Base-by-base conservation (phyloP, 495 filamentous ascomycete genomes). In the Rusavskia elegans region DNA sequence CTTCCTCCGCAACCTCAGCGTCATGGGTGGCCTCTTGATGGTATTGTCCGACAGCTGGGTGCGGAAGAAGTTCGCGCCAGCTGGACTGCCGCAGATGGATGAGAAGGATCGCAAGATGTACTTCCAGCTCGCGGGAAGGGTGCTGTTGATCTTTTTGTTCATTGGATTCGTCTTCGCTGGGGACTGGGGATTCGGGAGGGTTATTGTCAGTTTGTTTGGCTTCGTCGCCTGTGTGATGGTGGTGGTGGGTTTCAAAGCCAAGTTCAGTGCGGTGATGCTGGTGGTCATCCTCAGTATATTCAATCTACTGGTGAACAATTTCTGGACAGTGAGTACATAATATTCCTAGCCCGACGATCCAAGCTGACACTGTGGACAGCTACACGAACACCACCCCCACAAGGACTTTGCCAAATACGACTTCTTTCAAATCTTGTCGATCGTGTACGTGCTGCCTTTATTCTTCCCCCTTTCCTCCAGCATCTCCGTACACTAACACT, bases 41-140 rank as follows among this genome's bases (percentile, higher is more conserved):
- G 93, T 98, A 4, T 74, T 98, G 14, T 96, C 89, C 17, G 92
- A 98, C 71, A 90, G 84, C 46, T 97, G 89, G 89, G 87, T 95
- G 61, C 83, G 90, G 66, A 96, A 96, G 79, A 83, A 81, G 66
- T 95, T 96, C 71, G 89, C 89, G 13, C 95, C 95, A 41, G 92
- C 92, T 25, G 92, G 92, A 39, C 73, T 98, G 53, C 92, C 92
- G 49, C 79, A 85, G 69, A 75, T 97, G 21, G 90, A 95, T 60
- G 92, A 98, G 76, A 96, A 96, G 79, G 93, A 98, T 66, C 84
- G 87, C 66, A 98, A 97, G 77, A 96, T 96, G 87, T 98, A 98
- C 74, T 89, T 98, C 69, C 92, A 97, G 76, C 82, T 98, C 49
- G 92, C 92, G 50, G 92, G 92, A 23, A 80, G 92, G 55, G 85